Evolutionary conservation across 345 rosid species (phyloP).

Genomic region (Lumnitzera racemosa): DNA sequence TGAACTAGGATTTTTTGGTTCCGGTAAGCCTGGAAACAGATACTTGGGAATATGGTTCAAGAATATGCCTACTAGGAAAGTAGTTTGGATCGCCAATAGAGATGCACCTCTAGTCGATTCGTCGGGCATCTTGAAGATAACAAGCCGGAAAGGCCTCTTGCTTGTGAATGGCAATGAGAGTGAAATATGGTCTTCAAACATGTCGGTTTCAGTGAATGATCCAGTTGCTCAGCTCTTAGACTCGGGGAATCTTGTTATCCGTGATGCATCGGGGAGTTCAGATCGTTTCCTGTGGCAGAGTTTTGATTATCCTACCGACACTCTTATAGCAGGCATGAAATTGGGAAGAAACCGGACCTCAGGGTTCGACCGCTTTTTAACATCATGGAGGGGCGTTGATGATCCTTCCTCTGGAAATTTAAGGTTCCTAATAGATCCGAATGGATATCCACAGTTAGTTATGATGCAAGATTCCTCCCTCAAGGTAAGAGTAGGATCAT

Average conservation of each 20-base stretch:
- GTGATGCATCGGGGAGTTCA: not conserved
- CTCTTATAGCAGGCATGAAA: constrained; percentile 15
- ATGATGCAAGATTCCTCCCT: constrained; percentile 11
- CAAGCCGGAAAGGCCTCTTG: constrained; percentile 4
- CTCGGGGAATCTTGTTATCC: constrained; percentile 20
- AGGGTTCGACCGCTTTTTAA: constrained; percentile 10
- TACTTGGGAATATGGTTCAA: constrained; percentile 39
- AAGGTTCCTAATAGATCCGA: constrained; percentile 5
- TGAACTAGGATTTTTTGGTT: constrained; percentile 29
- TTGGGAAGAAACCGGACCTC: constrained; percentile 7
- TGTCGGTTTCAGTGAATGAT: not conserved
- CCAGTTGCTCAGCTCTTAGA: constrained; percentile 15
- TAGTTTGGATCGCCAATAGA: constrained; percentile 50
- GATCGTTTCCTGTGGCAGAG: constrained; percentile 7
- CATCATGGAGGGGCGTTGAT: constrained; percentile 26
- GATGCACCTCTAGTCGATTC: constrained; percentile 19
- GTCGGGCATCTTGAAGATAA: constrained; percentile 12
- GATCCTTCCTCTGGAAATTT: constrained; percentile 36
- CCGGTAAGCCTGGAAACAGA: constrained; percentile 3
- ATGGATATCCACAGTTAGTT: constrained; percentile 20
- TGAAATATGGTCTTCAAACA: constrained; percentile 4
- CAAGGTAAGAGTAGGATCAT: constrained; percentile 21
- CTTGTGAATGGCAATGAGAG: not conserved
- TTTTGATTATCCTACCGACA: constrained; percentile 8
- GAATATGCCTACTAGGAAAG: constrained; percentile 3